A percentile compares a stretch with the other conserved stretches of the same genome.
Conservation (phyloP, 495 filamentous ascomycete species). For the Daldinia caldariorum region DNA sequence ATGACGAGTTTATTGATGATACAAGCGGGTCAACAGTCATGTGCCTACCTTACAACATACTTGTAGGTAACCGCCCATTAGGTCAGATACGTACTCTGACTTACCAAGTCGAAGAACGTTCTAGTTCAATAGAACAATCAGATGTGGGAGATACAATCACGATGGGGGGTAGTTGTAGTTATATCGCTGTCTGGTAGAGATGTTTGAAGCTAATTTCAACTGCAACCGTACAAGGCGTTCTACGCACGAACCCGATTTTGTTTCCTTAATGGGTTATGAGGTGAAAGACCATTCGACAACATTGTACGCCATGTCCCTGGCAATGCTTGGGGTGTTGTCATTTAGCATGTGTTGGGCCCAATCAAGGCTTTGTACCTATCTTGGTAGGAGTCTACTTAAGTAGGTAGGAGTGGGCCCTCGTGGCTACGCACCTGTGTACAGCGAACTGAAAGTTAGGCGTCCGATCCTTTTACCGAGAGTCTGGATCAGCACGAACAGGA, state of each 20-base stretch:
- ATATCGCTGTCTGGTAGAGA: constrained; percentile 11
- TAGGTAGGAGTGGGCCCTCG: constrained; percentile 18
- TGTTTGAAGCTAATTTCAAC: constrained; percentile 12
- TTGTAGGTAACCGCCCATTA: neutral
- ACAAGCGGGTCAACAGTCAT: constrained; percentile 10
- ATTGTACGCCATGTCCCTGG: constrained; percentile 3
- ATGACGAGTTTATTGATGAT: neutral
- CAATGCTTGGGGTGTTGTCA: constrained; percentile 4
- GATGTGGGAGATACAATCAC: neutral
- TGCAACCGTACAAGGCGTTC: constrained; percentile 6
- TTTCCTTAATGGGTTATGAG: constrained; percentile 26
- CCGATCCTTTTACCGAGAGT: constrained; percentile 11
- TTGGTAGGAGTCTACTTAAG: too few species aligned
- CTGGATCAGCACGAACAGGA: constrained; percentile 18
- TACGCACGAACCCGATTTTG: neutral
- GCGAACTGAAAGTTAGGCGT: constrained; percentile 17
- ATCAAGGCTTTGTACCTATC: constrained; percentile 8
- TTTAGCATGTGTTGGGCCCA: neutral
- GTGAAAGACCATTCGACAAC: constrained; percentile 27
- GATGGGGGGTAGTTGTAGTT: constrained; percentile 4
- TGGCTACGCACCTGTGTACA: constrained; percentile 9
- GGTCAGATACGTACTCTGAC: neutral
- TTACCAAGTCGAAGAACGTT: neutral
- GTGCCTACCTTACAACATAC: neutral
- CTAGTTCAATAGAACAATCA: neutral